phyloP scores from a whole-genome alignment of 805 yeast species.

The Lipomyces mesembrius region DNA sequence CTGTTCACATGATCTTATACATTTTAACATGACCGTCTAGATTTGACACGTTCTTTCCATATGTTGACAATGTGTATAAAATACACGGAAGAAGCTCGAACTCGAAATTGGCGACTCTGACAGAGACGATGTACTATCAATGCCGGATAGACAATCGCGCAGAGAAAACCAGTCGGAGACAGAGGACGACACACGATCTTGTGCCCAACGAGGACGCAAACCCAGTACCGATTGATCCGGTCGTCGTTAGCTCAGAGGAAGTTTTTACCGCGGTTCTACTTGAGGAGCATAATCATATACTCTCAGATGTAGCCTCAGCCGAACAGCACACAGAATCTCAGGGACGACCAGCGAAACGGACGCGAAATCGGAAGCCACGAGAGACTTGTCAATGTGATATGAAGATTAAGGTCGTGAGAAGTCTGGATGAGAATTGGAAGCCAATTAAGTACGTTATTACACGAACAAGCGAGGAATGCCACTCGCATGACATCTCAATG shows the following conservation, averaged over 20 bases:
- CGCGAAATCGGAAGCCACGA: conserved; percentile 26
- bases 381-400: conserved; percentile 24
- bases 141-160: conserved; percentile 29
- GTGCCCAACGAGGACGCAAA: neutral
- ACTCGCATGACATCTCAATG: conserved; percentile 25
- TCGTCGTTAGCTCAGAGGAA: conserved; percentile 6
- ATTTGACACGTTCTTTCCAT: conserved; percentile 23
- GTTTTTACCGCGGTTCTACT: conserved; percentile 10
- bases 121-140: conserved; percentile 28
- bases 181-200: neutral
- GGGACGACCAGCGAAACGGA: conserved; percentile 14
- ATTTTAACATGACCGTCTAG: conserved; percentile 4
- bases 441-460: conserved; percentile 23
- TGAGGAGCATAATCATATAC: conserved; percentile 1
- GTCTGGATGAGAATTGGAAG: conserved; percentile 24
- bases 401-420: conserved; percentile 24
- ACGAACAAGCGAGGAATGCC: conserved; percentile 19
- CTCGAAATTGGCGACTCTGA: conserved; percentile 27
- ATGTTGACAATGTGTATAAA: conserved; percentile 31
- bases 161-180: conserved; percentile 13
- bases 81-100: conserved; percentile 33
- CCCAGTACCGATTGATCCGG: conserved; percentile 1
- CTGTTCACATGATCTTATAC: neutral
- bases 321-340: conserved; percentile 5
- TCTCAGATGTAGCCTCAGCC: neutral